phyloP scores from a whole-genome alignment of 352 stramenopile species.

The Detonula confervacea region DNA sequence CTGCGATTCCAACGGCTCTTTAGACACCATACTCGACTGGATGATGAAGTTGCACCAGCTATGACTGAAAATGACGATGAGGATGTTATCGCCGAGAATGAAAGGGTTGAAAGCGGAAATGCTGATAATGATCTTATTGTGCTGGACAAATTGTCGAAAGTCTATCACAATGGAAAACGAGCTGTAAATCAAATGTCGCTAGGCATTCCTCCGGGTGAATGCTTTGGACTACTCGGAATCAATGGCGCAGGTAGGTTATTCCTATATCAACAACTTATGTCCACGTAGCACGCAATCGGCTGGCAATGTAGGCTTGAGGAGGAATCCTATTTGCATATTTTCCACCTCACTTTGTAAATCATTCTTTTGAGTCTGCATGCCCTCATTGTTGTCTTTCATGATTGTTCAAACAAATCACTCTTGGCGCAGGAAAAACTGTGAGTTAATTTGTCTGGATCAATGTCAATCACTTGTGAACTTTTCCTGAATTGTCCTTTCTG shows the following conservation, averaged over 20 bases:
- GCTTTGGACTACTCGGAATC: constrained; percentile 86
- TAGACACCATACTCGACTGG: background rate
- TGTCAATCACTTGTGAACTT: too few species aligned
- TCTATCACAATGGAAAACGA: constrained; percentile 81
- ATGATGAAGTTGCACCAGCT: constrained; percentile 32
- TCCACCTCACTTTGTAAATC: too few species aligned
- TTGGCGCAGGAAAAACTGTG: too few species aligned
- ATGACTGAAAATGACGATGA: constrained; percentile 54
- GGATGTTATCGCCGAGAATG: constrained; percentile 76
- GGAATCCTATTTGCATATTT: too few species aligned
- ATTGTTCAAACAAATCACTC: too few species aligned
- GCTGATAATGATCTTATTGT: constrained; percentile 80
- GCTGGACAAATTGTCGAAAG: constrained; percentile 88
- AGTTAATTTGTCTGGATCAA: too few species aligned
- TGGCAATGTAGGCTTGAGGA: too few species aligned
- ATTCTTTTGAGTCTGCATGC: too few species aligned
- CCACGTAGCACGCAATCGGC: too few species aligned
- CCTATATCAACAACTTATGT: too few species aligned
- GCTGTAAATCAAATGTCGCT: constrained; percentile 81
- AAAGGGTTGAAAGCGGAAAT: constrained; percentile 61
- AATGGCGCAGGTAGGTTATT: constrained; percentile 88
- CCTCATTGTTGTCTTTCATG: too few species aligned
- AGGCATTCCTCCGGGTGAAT: constrained; percentile 82
- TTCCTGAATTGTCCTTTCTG: too few species aligned
- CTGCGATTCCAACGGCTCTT: constrained; percentile 42